Evolutionary conservation across 2,329 filamentous ascomycete genomes (phyloP), one percentile per base, ranked within the genome.

Genomic region (Trichoderma sp.): DNA sequence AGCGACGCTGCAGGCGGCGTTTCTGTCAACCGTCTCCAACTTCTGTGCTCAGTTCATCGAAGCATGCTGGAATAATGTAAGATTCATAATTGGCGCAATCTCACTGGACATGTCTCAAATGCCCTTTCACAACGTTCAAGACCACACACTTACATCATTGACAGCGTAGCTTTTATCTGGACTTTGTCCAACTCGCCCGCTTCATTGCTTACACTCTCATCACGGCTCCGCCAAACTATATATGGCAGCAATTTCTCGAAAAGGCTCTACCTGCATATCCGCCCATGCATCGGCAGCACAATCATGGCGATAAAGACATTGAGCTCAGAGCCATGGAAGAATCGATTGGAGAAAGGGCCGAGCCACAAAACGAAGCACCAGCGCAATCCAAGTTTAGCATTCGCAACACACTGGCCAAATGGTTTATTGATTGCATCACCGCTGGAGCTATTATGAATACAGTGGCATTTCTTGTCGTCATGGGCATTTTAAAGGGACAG

Each of bases 221-320:
- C 53, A 84, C 84, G 5, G 82, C 86, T 1, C 87, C 87, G 7
- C 83, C 87, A 62, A 88, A 87, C 71, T 88, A 86, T 73, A 77
- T 85, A 68, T 89, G 87, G 87, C 86, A 89, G 72, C 82, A 84
- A 67, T 82, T 82, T 35, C 81, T 88, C 35, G 86, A 88, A 76
- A 79, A 80, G 27, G 81, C 76, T 11, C 87, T 87, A 68, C 86
- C 87, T 0, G 85, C 84, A 0, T 81, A 82, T 71, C 76, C 73
- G 13, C n/a, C 71, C 0, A 35, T 49, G 37, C 57, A 27, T 33
- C 65, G 33, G 2, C 70, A 64, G 27, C 61, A 43, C 6, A 29
- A 63, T 14, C 37, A 27, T 47, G 66, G 37, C 60, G 7, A 73
- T 71, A 35, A 75, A 58, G 76, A 78, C 31, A 69, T 77, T 3